Base-by-base conservation (phyloP, 2,329 filamentous ascomycete genomes). In the Cercospora sp. region DNA sequence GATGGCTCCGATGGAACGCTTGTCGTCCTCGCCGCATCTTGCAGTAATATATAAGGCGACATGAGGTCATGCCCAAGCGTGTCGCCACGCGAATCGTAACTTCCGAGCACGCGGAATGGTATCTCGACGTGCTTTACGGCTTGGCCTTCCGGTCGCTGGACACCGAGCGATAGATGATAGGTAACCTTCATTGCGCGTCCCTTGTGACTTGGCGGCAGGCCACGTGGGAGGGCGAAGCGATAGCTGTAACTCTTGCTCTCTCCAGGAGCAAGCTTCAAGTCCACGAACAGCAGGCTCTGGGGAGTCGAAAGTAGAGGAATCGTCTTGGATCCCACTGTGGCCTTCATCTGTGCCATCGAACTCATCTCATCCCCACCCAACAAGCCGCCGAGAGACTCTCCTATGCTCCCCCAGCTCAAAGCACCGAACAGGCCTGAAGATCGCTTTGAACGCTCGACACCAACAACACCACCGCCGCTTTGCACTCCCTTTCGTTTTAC, bases 401-500 rank as follows among this genome's bases (percentile, higher is more conserved):
- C 92, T 76, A 98, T 88, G 70, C 88, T 91, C 57, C 92, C 90
- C 92, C 94, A 97, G 67, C 93, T 94, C 72, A 98, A 89, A 2
- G 91, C 87, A 61, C 91, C 90, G 74, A 97, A 88, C 58, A 98
- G 86, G 1, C 94, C 90, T 74, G 89, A 93, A 62, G 92, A 88
- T 67, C 89, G 87, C 78, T 92, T 95, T 1, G 84, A 85, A 16
- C 87, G 86, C 72, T 96, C 92, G 9, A 97, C 82, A 10, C 92
- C 92, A 61, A 97, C 89, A 1, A 97, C 93, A 37, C 93, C 93
- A 53, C 92, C 92, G 40, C 92, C 92, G 26, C 85, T 85, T 75
- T 97, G 93, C 6, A 97, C 93, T 2, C 92, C 94, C 81, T 97
- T 97, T 68, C 94, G 88, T 79, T 99, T 99, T 45, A 98, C 94